phyloP scores from a whole-genome alignment of 192 early-diverging fungal species.

The Backusella circina region DNA sequence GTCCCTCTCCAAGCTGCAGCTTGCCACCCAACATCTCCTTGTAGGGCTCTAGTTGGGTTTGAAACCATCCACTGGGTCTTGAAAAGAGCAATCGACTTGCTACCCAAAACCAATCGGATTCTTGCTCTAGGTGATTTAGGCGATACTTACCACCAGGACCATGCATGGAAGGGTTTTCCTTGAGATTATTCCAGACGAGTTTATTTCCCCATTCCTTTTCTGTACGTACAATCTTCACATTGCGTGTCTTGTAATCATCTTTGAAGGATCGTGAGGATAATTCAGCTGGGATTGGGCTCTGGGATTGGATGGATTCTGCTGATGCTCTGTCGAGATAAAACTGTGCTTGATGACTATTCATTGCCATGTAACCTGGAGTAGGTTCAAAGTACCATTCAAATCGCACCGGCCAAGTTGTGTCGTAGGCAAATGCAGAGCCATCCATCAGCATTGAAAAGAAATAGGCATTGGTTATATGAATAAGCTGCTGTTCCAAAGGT shows the following conservation, averaged over 20 bases:
- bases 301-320: background rate
- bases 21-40: conserved; percentile 17
- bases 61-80: conserved; percentile 25
- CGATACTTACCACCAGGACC: conserved; percentile 3
- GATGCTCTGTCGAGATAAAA: conserved; percentile 14
- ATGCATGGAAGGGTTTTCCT: background rate
- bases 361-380: conserved; percentile 15
- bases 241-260: background rate
- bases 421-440: conserved; percentile 20
- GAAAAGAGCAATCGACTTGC: conserved; percentile 19
- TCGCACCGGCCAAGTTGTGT: conserved; percentile 12
- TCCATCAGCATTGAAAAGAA: conserved; percentile 24
- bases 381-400: conserved; percentile 30
- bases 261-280: background rate
- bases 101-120: conserved; percentile 33
- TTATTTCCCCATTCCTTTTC: background rate
- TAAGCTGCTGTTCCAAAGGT: conserved; percentile 12
- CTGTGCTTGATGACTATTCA: conserved; percentile 19
- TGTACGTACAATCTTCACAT: conserved; percentile 4
- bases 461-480: conserved; percentile 15
- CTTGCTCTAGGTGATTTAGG: background rate
- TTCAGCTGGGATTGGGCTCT: background rate
- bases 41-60: conserved; percentile 12
- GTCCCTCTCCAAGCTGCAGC: background rate
- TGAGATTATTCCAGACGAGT: background rate